Base-by-base conservation (phyloP, 2,329 filamentous ascomycete genomes). In the Fusarium chuoi region DNA sequence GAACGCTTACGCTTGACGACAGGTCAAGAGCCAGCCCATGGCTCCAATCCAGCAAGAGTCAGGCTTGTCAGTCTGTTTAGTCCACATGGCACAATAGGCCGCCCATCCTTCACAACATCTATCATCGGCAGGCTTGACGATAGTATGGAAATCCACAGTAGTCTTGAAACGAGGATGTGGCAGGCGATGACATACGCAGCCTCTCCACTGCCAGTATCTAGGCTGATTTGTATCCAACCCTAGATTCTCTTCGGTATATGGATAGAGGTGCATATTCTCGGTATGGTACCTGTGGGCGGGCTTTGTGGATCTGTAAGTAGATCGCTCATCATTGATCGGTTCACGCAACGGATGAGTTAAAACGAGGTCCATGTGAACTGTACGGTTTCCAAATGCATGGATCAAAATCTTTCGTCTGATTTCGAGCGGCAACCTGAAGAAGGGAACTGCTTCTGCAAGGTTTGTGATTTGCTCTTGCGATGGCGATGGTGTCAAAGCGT, bases 161-260 rank as follows among this genome's bases (percentile, higher is more conserved):
- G 17, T 36, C 1, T 36, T 33, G n/a, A 3, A 52, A 4, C 1
- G 1, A 5, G 41, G 41, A 0, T 30, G 33, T 0, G 4, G 61
- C 6, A 44, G 18, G 1, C 65, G 59, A 35, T 69, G 68, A 10
- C 68, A 70, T 18, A 68, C 51, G 3, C 65, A 69, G 3, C 68
- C 61, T 2, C 68, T 48, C 65, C 68, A 70, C 1, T 65, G 49
- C 68, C 68, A 69, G 1, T 8, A 38, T 15, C 28, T 70, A 0
- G 65, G 54, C 6, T 13, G 28, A 22, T 3, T 33, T 15, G 1
- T 20, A 12, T 70, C 57, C 3, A 64, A 2, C 6, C 44, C 24
- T 0, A 45, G 7, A 13, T 30, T 36, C 0, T 22, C 2, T 28
- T 48, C 0, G 1, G 42, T 59, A 0, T 59, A 26, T 0, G 56